These are phyloP conservation scores for Pythium vanterpoolii DNA, from an alignment of 352 stramenopile genomes.

Conservation along the genomic window DNA sequence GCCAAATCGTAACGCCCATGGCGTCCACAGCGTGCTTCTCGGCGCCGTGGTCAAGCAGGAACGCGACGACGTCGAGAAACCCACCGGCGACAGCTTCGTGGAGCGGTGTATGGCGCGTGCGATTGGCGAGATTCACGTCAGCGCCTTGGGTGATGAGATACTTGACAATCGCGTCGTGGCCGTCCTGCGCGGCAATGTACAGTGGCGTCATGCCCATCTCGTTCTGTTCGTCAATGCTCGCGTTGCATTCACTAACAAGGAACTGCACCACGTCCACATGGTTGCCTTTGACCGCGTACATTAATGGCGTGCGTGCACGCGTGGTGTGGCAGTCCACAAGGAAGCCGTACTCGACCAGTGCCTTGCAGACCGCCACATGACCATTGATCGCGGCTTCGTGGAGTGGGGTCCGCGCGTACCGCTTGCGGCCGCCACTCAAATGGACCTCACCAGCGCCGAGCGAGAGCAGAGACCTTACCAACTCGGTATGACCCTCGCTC, in stretches of 20 bases:
- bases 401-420: conserved; percentile 65
- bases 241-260: conserved; percentile 43
- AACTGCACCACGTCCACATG: conserved; percentile 46
- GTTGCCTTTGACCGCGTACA: conserved; percentile 71
- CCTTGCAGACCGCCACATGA: conserved; percentile 42
- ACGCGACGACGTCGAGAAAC: conserved; percentile 37
- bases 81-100: conserved; percentile 67
- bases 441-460: conserved; percentile 59
- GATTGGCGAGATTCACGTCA: conserved; percentile 58
- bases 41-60: conserved; percentile 55
- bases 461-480: conserved; percentile 43
- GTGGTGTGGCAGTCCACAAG: conserved; percentile 80
- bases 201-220: conserved; percentile 76
- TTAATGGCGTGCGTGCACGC: conserved; percentile 63
- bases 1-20: conserved; percentile 80
- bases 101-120: conserved; percentile 57
- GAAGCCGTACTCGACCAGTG: conserved; percentile 56
- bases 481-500: conserved; percentile 44
- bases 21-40: conserved; percentile 64
- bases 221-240: conserved; percentile 72
- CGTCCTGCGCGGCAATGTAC: conserved; percentile 63
- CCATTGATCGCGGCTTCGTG: conserved; percentile 72
- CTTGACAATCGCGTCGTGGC: conserved; percentile 40
- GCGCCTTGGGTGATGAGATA: conserved; percentile 45
- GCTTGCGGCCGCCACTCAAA: conserved; percentile 52